Conservation (phyloP, 202 grass and related monocot genomes). For the Eragrostis tef region DNA sequence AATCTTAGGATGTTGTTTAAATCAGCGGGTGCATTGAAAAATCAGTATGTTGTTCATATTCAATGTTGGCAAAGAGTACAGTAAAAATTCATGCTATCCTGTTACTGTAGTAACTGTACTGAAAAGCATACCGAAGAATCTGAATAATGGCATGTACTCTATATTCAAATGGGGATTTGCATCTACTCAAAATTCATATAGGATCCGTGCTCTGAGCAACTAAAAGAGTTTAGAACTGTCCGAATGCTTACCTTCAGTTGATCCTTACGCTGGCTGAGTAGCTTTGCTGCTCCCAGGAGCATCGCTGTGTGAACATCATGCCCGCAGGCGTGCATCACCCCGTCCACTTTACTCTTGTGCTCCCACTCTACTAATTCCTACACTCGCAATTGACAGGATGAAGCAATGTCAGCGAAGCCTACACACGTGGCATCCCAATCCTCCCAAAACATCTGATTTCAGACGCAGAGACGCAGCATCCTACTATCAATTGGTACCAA, state of each 20-base stretch:
- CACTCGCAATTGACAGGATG: constrained; percentile 10
- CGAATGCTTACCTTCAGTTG: constrained; percentile 58
- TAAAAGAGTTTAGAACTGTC: background rate
- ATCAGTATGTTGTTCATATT: background rate
- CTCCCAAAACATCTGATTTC: background rate
- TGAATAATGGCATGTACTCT: background rate
- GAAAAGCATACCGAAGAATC: background rate
- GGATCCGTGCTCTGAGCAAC: background rate
- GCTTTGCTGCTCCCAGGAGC: constrained; percentile 90
- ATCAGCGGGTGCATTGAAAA: background rate
- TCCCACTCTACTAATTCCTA: constrained; percentile 93
- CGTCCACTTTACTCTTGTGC: constrained; percentile 83
- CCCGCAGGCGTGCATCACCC: constrained; percentile 89
- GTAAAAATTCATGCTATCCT: background rate
- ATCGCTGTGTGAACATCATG: constrained; percentile 87
- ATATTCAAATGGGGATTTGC: background rate
- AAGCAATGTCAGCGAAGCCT: background rate
- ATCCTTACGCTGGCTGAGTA: constrained; percentile 75
- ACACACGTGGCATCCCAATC: background rate
- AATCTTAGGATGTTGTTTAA: background rate
- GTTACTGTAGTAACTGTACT: background rate
- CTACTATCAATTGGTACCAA: background rate
- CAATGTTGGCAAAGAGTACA: background rate
- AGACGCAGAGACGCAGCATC: background rate
- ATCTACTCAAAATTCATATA: background rate